Evolutionary conservation across 768 basidiomycete species (phyloP).

Genomic region (Pleurotus pulmonarius): DNA sequence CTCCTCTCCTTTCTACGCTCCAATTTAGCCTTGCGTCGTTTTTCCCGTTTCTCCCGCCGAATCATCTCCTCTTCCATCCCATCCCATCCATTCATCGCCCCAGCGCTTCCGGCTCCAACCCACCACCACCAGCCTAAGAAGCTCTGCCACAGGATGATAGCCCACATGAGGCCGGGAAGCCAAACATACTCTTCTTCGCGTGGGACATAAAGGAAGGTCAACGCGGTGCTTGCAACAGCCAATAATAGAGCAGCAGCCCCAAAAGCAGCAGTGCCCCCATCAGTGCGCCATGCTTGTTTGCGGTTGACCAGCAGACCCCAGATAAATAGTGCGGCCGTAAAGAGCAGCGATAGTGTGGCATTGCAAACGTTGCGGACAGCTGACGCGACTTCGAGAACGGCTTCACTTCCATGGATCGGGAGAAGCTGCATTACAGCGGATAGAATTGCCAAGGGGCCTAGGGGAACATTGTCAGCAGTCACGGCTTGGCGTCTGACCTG

Average conservation of each 20-base stretch:
- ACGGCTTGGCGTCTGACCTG: not conserved
- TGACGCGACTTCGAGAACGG: slow-evolving; percentile 53
- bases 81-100: slow-evolving; percentile 39
- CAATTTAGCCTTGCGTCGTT: slow-evolving; percentile 40
- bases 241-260: slow-evolving; percentile 80
- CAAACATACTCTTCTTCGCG: slow-evolving; percentile 84
- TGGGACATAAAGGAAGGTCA: slow-evolving; percentile 87
- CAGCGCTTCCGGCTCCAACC: slow-evolving; percentile 89
- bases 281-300: slow-evolving; percentile 89
- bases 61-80: slow-evolving; percentile 60
- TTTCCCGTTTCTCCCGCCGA: slow-evolving; percentile 51
- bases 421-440: slow-evolving; percentile 84
- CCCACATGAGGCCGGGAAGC: slow-evolving; percentile 88
- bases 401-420: slow-evolving; percentile 46
- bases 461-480: not conserved
- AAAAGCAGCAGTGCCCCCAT: slow-evolving; percentile 94
- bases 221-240: slow-evolving; percentile 77
- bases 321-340: slow-evolving; percentile 82
- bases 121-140: slow-evolving; percentile 99
- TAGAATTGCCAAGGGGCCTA: slow-evolving; percentile 81
- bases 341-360: slow-evolving; percentile 92
- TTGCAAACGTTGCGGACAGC: slow-evolving; percentile 93
- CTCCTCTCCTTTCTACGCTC: slow-evolving; percentile 46
- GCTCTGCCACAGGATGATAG: slow-evolving; percentile 94
- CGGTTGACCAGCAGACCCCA: slow-evolving; percentile 94